Base-by-base conservation (phyloP, 1,284 basidiomycete genomes). In the Afroboletus lepidellus region DNA sequence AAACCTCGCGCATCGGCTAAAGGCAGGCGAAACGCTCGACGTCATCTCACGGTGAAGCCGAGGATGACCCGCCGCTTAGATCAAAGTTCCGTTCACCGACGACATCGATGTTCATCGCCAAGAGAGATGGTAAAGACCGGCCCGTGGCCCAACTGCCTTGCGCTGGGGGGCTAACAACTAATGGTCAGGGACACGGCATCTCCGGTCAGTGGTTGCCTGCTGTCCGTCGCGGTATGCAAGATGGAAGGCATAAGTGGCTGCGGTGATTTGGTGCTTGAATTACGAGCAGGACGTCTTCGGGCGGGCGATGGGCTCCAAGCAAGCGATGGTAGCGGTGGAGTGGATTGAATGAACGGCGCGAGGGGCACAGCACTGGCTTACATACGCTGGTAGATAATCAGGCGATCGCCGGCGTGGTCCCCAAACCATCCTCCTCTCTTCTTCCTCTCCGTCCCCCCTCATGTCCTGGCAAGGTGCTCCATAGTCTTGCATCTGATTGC, bases 381-480 rank as follows among this genome's bases (percentile, higher is more conserved):
- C 57, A 64, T 68, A 67, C 54, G 47, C 56, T 30, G 3, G 51
- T 51, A 45, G 65, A 62, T 67, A 70, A 69, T 68, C 63, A 59
- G 57, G 61, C 57, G 46, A 66, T 66, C 65, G 59, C 65, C 30
- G 36, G 53, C n/a, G 8, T 36, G 32, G 21, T 34, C 45, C 25
- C 45, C 25, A 37, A 27, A 37, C 24, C 47, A 42, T 32, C 42
- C 37, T 41, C 45, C 43, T 38, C 42, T 48, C 30, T 23, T 44
- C 36, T 30, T 36, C 34, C 37, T 33, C 44, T 44, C 39, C 41
- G 54, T 60, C 59, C 15, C 37, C 44, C 25, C 21, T 48, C 39
- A 67, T 67, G 66, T 71, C 66, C 46, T 67, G 66, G 66, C 66
- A 67, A 69, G 24, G 66, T 67, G 8, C 20, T 13, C 3, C 2